A percentile compares a stretch with the other conserved stretches of the same genome.
These are phyloP conservation scores for Cercophora newfieldiana DNA, from an alignment of 495 filamentous ascomycete genomes.

Conservation along the genomic window DNA sequence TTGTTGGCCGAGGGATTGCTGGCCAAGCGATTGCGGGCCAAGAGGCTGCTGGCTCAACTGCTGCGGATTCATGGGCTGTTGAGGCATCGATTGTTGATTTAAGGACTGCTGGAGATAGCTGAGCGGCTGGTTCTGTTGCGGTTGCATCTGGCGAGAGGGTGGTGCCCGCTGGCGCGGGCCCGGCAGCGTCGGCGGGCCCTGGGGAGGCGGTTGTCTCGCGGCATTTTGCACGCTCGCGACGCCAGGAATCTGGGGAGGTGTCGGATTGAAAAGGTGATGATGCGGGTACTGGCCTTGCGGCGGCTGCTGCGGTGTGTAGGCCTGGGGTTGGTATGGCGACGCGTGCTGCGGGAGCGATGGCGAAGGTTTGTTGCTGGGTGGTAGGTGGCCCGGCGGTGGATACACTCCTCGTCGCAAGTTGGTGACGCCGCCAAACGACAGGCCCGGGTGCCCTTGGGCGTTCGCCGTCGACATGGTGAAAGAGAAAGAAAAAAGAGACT, in stretches of 20 bases:
- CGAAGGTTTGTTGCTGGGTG: conserved; percentile 44
- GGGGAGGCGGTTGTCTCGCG: conserved; percentile 36
- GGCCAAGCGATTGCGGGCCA: conserved; percentile 21
- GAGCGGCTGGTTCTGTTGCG: conserved; percentile 25
- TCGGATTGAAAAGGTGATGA: conserved; percentile 39
- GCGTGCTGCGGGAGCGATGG: conserved; percentile 44
- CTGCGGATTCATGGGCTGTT: conserved; percentile 26
- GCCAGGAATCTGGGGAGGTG: conserved; percentile 39
- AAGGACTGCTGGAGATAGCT: conserved; percentile 38
- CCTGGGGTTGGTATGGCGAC: conserved; percentile 43
- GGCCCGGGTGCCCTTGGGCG: conserved; percentile 28
- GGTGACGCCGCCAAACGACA: conserved; percentile 25
- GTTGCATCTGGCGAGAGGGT: conserved; percentile 36
- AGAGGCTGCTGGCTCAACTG: conserved; percentile 23
- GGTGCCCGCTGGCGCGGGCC: conserved; percentile 40
- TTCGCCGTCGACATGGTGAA: conserved; percentile 34
- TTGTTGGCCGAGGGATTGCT: conserved; percentile 15
- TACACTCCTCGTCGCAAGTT: conserved; percentile 28
- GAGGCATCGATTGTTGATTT: conserved; percentile 30
- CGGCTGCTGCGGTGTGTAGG: conserved; percentile 38
- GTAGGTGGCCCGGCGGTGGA: conserved; percentile 35
- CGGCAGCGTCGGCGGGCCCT: conserved; percentile 37
- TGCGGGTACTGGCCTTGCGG: conserved; percentile 30
- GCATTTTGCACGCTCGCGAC: conserved; percentile 42
- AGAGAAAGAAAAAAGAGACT: conserved; percentile 15